These are phyloP conservation scores for Picea engelmannii DNA, from an alignment of 83 land plant genomes.

Conservation along the genomic window DNA sequence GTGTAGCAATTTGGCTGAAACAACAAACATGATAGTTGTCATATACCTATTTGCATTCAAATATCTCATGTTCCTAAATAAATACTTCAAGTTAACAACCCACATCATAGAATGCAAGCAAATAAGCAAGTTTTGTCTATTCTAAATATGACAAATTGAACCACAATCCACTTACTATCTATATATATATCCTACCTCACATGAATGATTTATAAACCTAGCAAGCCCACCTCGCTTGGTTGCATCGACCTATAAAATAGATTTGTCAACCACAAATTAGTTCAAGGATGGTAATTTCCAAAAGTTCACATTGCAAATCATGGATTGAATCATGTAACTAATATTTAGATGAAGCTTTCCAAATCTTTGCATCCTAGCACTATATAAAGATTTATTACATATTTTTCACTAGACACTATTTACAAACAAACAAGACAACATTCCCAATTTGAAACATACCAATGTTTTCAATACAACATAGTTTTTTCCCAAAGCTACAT, in stretches of 20 bases:
- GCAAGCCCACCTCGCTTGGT: constrained; percentile 96
- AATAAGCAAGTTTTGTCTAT: background rate
- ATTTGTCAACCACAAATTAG: background rate
- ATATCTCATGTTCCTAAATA: background rate
- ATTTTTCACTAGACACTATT: background rate
- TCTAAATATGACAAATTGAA: no score
- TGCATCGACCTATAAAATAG: constrained; percentile 82
- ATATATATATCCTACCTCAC: constrained; percentile 63
- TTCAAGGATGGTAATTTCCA: no score
- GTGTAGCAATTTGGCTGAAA: constrained; percentile 96
- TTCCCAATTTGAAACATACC: no score
- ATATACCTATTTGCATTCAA: no score
- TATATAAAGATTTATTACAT: background rate
- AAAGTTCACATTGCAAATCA: constrained; percentile 6
- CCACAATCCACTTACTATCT: background rate
- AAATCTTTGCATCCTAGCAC: background rate
- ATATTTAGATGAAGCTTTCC: background rate
- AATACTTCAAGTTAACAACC: background rate
- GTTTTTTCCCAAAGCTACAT: background rate
- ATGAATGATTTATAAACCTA: constrained; percentile 97
- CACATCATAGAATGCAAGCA: background rate
- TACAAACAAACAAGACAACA: background rate
- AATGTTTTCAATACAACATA: background rate
- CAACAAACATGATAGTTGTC: constrained; percentile 2
- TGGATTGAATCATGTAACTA: background rate